Evolutionary conservation across 345 rosid genomes (phyloP).

Genomic region (Rhodomyrtus tomentosa): DNA sequence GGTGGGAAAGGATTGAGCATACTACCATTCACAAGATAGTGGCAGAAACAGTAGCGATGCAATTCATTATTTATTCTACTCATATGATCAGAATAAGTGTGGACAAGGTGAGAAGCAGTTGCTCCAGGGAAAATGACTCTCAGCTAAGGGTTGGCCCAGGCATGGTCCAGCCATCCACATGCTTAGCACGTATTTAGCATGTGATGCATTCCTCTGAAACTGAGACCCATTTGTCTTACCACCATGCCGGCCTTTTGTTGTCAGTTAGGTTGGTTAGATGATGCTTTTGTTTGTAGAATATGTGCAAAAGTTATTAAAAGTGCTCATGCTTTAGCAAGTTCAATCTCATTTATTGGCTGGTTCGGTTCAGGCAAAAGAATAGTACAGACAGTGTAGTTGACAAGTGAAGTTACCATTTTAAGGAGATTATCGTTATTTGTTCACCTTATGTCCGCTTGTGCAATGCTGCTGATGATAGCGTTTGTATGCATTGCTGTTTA

Average conservation of each 20-base stretch:
- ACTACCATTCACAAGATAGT: too few relatives aligned
- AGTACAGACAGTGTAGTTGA: neutral
- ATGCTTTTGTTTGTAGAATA: neutral
- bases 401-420: neutral
- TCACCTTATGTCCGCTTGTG: neutral
- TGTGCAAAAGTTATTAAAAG: neutral
- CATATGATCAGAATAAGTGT: too few relatives aligned
- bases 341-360: neutral
- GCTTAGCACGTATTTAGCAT: neutral
- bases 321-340: neutral
- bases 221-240: neutral
- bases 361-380: neutral
- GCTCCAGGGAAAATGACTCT: too few relatives aligned
- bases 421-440: neutral
- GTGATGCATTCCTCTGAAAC: neutral
- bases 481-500: neutral
- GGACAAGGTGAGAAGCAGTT: too few relatives aligned
- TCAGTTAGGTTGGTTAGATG: neutral
- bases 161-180: neutral
- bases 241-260: neutral
- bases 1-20: too few relatives aligned
- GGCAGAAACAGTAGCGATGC: too few relatives aligned
- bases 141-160: too few relatives aligned
- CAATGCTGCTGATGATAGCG: neutral
- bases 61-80: too few relatives aligned